Base-by-base conservation (phyloP, 2,329 filamentous ascomycete genomes). In the Beauveria australis region DNA sequence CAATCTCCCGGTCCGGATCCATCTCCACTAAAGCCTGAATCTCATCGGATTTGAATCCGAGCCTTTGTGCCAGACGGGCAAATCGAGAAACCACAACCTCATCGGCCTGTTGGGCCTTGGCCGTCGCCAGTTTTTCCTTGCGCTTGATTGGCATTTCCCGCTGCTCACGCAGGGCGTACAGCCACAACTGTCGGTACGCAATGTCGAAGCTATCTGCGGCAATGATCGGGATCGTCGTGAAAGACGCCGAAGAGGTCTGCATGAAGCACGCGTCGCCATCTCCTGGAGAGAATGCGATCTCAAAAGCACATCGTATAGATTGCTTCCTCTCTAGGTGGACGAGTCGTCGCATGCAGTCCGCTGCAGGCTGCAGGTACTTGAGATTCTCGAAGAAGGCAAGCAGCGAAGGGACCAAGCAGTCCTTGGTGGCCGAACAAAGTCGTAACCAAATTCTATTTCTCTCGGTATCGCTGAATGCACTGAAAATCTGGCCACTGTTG, bases 1-100 rank as follows among this genome's bases (percentile, higher is more conserved):
- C 59, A 22, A 63, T 59, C 12, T 56, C 49, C 26, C 30, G 43
- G 58, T 63, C 59, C 5, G 59, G 63, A 33, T 59, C 41, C 18
- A n/a, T 19, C 26, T 51, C 14, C 19, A 62, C 19, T n/a, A 60
- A 28, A 19, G 51, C 53, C n/a, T 44, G 19, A 37, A 64, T 63
- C 61, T 63, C 55, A 30, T 64, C n/a, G 5, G 51, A 54, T 22
- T 53, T 48, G n/a, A 63, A 60, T 7, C 63, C 56, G 22, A 63
- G 55, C 47, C 49, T 61, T 22, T 58, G 3, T 7, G 56, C 61
- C 14, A 64, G 52, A 37, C 28, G 44, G 4, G 59, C 56, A 49
- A 63, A 61, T 37, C 49, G 41, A 59, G 57, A 63, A 14, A 64
- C 44, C 9, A 61, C 41, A 26, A 41, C 51, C 53, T 64, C 48